phyloP scores from a whole-genome alignment of 2,329 filamentous ascomycete species.

The Alternaria alternata region DNA sequence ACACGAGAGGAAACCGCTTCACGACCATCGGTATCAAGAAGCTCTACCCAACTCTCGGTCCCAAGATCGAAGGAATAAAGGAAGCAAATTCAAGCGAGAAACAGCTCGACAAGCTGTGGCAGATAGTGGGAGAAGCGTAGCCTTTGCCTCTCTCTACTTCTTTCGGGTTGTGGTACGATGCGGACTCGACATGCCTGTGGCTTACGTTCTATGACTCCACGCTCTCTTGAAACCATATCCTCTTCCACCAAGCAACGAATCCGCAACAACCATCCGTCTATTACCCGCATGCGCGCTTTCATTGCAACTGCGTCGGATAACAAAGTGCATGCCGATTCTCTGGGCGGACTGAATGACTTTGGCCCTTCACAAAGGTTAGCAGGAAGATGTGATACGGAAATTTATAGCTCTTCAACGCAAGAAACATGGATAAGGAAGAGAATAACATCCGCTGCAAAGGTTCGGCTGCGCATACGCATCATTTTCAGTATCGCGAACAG shows the following conservation, averaged over 20 bases:
- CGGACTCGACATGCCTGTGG: neutral
- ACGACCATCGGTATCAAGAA: slow-evolving; percentile 43
- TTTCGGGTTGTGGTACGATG: neutral
- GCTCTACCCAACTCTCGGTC: slow-evolving; percentile 49
- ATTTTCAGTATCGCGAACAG: slow-evolving; percentile 43
- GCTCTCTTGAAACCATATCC: neutral
- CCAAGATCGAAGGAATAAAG: slow-evolving; percentile 44
- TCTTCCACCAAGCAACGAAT: neutral
- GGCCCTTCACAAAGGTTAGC: neutral
- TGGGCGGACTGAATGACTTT: slow-evolving; percentile 60
- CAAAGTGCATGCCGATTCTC: slow-evolving; percentile 61
- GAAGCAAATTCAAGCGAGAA: neutral
- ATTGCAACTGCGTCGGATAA: slow-evolving; percentile 61
- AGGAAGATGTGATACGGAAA: neutral
- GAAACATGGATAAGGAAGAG: neutral
- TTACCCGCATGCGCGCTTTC: slow-evolving; percentile 54
- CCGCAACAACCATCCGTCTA: neutral
- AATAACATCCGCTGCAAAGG: neutral
- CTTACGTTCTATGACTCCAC: neutral
- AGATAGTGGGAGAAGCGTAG: neutral
- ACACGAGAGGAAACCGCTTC: slow-evolving; percentile 15
- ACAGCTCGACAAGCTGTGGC: neutral
- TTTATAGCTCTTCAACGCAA: neutral
- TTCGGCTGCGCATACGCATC: slow-evolving; percentile 47
- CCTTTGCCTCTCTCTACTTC: neutral